phyloP scores from a whole-genome alignment of 176 grass and related monocot genomes.

The Eleusine coracana region DNA sequence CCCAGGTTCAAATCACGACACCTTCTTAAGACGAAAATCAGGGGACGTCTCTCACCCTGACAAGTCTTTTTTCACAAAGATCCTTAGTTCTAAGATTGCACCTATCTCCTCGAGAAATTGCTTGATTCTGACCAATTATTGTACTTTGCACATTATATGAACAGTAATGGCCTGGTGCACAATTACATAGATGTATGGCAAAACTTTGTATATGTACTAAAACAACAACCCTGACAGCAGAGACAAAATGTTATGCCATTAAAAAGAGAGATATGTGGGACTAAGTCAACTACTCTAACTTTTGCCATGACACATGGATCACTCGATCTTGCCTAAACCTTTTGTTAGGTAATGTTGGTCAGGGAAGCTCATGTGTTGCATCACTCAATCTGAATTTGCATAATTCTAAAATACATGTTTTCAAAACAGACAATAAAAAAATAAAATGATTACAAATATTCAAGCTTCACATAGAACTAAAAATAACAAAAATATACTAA shows the following conservation, averaged over 20 bases:
- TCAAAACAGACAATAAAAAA: neutral
- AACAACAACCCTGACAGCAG: neutral
- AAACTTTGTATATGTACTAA: neutral
- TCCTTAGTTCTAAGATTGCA: neutral
- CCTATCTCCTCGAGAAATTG: neutral
- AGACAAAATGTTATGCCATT: neutral
- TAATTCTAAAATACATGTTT: neutral
- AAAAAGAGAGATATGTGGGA: neutral
- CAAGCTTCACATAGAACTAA: constrained; percentile 14
- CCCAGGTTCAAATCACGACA: no score
- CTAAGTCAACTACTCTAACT: neutral
- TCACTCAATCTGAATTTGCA: constrained; percentile 7
- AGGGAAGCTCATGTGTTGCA: neutral
- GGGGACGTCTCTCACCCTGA: no score
- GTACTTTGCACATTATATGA: constrained; percentile 5
- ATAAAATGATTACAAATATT: neutral
- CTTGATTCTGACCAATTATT: constrained; percentile 6
- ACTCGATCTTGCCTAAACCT: neutral
- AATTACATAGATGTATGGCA: neutral
- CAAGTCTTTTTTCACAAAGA: neutral
- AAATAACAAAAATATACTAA: neutral
- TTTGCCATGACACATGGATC: neutral
- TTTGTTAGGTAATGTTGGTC: neutral
- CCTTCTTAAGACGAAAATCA: no score
- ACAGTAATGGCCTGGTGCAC: neutral